Percentiles rank a stretch among this genome's conserved stretches.
phyloP scores from a whole-genome alignment of 108 stramenopile species.

The Cyclotella atomus region DNA sequence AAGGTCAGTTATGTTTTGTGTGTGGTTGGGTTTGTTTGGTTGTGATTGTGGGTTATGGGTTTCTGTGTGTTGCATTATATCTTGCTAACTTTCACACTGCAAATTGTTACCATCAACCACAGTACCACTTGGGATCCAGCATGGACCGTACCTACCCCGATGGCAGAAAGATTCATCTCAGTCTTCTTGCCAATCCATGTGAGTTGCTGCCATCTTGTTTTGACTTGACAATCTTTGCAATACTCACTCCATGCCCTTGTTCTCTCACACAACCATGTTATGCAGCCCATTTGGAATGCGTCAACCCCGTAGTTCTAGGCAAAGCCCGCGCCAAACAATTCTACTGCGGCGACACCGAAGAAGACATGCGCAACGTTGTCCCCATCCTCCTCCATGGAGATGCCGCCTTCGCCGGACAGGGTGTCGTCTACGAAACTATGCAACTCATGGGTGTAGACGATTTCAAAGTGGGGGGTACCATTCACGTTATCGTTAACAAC shows the following conservation, averaged over 20 bases:
- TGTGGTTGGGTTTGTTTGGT: no score
- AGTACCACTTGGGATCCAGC: conserved; percentile 98
- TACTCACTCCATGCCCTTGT: background rate
- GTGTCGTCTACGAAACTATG: conserved; percentile 99
- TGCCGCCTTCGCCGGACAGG: conserved; percentile 99
- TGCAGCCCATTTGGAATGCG: conserved; percentile 96
- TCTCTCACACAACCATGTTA: no score
- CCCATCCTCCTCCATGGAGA: conserved; percentile 99
- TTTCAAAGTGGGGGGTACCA: conserved; percentile 97
- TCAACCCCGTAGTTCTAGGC: conserved; percentile 96
- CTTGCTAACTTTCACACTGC: no score
- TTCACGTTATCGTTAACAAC: conserved; percentile 99
- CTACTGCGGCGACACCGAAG: conserved; percentile 91
- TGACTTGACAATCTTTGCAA: no score
- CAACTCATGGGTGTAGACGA: conserved; percentile 90
- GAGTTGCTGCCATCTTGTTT: background rate
- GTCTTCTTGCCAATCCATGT: conserved; percentile 96
- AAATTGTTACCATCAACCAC: no score
- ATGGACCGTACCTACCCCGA: conserved; percentile 99
- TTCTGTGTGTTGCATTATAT: background rate
- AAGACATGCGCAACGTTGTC: conserved; percentile 85
- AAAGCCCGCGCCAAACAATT: conserved; percentile 99
- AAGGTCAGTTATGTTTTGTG: conserved; percentile 53
- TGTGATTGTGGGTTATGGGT: background rate
- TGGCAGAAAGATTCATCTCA: conserved; percentile 92